phyloP scores from a whole-genome alignment of 805 yeast species.

The Hanseniaspora clermontiae region DNA sequence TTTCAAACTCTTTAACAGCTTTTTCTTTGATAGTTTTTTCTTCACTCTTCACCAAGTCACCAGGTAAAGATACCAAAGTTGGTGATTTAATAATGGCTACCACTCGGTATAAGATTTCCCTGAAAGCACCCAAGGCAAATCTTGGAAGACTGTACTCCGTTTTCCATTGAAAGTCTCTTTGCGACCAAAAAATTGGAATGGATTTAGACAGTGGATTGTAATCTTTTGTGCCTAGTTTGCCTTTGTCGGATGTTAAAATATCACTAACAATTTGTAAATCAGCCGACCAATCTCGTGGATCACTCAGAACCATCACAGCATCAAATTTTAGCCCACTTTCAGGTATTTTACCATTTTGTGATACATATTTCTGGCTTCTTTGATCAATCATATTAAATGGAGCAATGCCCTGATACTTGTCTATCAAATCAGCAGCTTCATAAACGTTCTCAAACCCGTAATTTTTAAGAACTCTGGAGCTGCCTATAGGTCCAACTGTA shows the following conservation, averaged over 20 bases:
- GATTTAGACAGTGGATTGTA: conserved; percentile 36
- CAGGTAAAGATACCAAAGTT: conserved; percentile 2
- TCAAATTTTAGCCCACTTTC: conserved; percentile 43
- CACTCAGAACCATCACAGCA: conserved; percentile 72
- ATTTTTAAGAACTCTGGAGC: conserved; percentile 58
- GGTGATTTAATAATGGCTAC: conserved; percentile 28
- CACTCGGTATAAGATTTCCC: conserved; percentile 48
- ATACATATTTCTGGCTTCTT: neutral
- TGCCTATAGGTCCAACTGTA: conserved; percentile 67
- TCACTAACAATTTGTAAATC: conserved; percentile 72
- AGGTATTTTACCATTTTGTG: conserved; percentile 27
- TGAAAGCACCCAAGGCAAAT: conserved; percentile 84
- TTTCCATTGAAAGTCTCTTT: conserved; percentile 79
- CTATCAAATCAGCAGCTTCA: conserved; percentile 59
- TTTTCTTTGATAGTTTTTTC: neutral
- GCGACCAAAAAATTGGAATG: conserved; percentile 66
- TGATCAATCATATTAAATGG: conserved; percentile 33
- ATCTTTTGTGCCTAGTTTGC: conserved; percentile 46
- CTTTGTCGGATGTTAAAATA: conserved; percentile 48
- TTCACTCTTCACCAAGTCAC: neutral
- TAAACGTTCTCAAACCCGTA: conserved; percentile 73
- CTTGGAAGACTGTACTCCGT: conserved; percentile 66
- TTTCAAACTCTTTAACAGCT: neutral
- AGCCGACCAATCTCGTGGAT: conserved; percentile 78
- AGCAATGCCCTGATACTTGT: conserved; percentile 44